phyloP scores from a whole-genome alignment of 2,329 filamentous ascomycete species.

The Claviceps africana region DNA sequence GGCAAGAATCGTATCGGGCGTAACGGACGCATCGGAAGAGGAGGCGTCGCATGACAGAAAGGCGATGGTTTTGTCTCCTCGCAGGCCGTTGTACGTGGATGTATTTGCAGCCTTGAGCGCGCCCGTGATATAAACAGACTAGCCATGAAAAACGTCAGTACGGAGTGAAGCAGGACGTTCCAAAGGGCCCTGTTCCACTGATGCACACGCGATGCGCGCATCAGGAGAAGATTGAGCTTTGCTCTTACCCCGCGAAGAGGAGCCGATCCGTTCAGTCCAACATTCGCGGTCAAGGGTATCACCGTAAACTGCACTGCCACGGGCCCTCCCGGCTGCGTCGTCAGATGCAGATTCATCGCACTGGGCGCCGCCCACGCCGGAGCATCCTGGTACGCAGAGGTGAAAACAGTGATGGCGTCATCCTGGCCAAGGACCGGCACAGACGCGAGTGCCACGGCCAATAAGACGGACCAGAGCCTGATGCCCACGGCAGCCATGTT shows the following conservation, averaged over 20 bases:
- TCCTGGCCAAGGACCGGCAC: constrained; percentile 19
- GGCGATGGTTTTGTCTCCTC: constrained; percentile 27
- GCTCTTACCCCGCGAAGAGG: constrained; percentile 21
- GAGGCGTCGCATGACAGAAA: constrained; percentile 43
- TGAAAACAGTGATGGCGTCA: constrained; percentile 15
- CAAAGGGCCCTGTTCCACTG: background rate
- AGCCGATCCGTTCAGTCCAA: constrained; percentile 29
- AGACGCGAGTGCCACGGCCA: constrained; percentile 13
- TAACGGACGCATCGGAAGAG: constrained; percentile 25
- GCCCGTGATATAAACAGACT: constrained; percentile 32
- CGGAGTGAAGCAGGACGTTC: background rate
- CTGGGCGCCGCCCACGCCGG: constrained; percentile 26
- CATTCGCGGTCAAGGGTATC: constrained; percentile 28
- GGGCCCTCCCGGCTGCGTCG: constrained; percentile 14
- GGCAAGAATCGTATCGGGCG: constrained; percentile 34
- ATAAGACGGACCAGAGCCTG: constrained; percentile 3
- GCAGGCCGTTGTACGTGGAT: constrained; percentile 27
- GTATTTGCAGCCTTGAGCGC: constrained; percentile 29
- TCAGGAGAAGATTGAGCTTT: constrained; percentile 4
- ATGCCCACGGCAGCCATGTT: background rate
- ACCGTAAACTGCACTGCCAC: constrained; percentile 24
- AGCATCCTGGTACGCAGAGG: constrained; percentile 20
- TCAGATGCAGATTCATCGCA: constrained; percentile 28
- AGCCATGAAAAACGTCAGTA: background rate
- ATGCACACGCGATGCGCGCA: background rate